These are phyloP conservation scores for Trifolium repens DNA, from an alignment of 306 rosid species.

Conservation along the genomic window DNA sequence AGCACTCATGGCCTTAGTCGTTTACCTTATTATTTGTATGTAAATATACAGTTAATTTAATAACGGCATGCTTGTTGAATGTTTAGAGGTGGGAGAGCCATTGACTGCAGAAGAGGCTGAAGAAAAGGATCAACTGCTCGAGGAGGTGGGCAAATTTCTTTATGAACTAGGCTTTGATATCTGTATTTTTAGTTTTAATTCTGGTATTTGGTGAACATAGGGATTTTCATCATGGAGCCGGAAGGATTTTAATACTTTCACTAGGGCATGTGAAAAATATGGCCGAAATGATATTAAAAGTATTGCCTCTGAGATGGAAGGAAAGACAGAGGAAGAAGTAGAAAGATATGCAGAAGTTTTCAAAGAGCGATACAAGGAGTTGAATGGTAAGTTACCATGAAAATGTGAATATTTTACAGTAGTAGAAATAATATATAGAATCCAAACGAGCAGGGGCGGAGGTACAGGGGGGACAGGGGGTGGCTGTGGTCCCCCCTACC, in stretches of 20 bases:
- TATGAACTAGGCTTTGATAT: conserved; percentile 24
- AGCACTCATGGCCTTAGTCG: conserved; percentile 2
- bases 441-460: not conserved
- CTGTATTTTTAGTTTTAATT: conserved; percentile 39
- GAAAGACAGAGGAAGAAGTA: conserved; percentile 93
- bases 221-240: conserved; percentile 99
- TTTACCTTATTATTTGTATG: not conserved
- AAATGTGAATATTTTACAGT: not conserved
- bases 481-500: no score
- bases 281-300: conserved; percentile 85
- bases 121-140: conserved; percentile 89
- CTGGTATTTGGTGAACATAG: conserved; percentile 53
- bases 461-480: no score
- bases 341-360: conserved; percentile 91
- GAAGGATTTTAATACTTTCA: conserved; percentile 91
- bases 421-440: not conserved
- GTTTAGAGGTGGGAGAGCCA: conserved; percentile 85
- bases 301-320: conserved; percentile 96
- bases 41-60: conserved; percentile 7
- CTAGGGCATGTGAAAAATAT: conserved; percentile 98
- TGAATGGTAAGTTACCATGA: conserved; percentile 68
- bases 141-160: conserved; percentile 59
- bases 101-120: conserved; percentile 95
- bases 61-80: conserved; percentile 31
- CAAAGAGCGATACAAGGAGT: conserved; percentile 90